phyloP scores from a whole-genome alignment of 139 green algal species.

The Chlamydomonas eustigma region DNA sequence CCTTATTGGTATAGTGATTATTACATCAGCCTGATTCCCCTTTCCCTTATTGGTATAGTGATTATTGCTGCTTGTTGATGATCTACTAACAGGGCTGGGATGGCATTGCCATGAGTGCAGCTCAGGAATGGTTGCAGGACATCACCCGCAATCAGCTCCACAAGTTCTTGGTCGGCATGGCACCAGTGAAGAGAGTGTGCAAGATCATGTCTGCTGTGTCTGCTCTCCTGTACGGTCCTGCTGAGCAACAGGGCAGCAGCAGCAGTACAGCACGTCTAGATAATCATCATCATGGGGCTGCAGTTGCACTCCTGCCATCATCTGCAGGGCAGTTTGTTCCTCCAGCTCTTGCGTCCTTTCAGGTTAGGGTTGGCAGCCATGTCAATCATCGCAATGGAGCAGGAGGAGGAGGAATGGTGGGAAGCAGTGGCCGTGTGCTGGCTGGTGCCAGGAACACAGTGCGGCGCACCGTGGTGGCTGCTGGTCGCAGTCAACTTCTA shows the following conservation, averaged over 20 bases:
- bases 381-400: neutral
- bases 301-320: too few species aligned
- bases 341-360: too few species aligned
- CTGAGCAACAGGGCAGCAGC: too few species aligned
- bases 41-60: too few species aligned
- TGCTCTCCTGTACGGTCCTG: neutral
- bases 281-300: too few species aligned
- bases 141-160: constrained; percentile 56
- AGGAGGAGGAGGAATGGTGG: neutral
- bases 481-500: neutral
- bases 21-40: too few species aligned
- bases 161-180: constrained; percentile 65
- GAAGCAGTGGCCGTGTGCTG: neutral
- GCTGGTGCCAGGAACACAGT: neutral
- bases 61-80: too few species aligned
- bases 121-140: constrained; percentile 51
- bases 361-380: too few species aligned
- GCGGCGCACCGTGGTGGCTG: neutral
- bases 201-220: neutral
- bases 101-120: constrained; percentile 36
- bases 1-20: too few species aligned
- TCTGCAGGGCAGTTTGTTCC: too few species aligned
- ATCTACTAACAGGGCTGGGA: constrained; percentile 53
- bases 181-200: constrained; percentile 54
- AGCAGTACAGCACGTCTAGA: too few species aligned